Percentiles rank a stretch among this genome's conserved stretches.
Conservation (phyloP, 352 stramenopile genomes). For the Globisporangium polare region DNA sequence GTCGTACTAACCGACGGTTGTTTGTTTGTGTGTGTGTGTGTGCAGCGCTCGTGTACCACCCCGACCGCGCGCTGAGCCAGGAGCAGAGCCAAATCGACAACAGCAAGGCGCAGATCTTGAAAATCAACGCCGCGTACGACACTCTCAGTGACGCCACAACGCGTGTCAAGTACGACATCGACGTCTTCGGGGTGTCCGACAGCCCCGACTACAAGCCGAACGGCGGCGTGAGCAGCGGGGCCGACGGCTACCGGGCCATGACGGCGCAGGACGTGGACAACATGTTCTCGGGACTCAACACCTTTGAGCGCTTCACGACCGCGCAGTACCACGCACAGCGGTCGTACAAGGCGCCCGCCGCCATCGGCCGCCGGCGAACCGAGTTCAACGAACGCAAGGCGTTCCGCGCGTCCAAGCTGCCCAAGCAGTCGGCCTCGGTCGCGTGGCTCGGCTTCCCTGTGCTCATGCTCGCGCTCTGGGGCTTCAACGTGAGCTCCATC, state of each 20-base stretch:
- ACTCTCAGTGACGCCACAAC: constrained; percentile 41
- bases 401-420: constrained; percentile 59
- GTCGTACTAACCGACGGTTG: background rate
- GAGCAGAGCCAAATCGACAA: constrained; percentile 18
- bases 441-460: constrained; percentile 63
- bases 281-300: constrained; percentile 70
- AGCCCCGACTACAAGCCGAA: constrained; percentile 24
- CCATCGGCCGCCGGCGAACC: constrained; percentile 57
- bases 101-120: constrained; percentile 47
- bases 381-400: constrained; percentile 65
- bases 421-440: constrained; percentile 52
- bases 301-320: constrained; percentile 74
- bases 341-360: constrained; percentile 42
- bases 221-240: background rate
- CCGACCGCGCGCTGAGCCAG: constrained; percentile 50
- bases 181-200: constrained; percentile 59
- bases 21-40: background rate
- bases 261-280: constrained; percentile 65
- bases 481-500: constrained; percentile 55
- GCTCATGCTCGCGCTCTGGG: constrained; percentile 48
- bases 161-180: constrained; percentile 66
- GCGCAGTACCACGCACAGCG: constrained; percentile 63
- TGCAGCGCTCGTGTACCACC: constrained; percentile 65
- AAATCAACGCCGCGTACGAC: constrained; percentile 76
- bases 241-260: constrained; percentile 58